Percentiles rank a stretch among this genome's conserved stretches.
Evolutionary conservation across 1,284 basidiomycete genomes (phyloP).

Genomic region (Ceratorhiza oryzae-sativae): DNA sequence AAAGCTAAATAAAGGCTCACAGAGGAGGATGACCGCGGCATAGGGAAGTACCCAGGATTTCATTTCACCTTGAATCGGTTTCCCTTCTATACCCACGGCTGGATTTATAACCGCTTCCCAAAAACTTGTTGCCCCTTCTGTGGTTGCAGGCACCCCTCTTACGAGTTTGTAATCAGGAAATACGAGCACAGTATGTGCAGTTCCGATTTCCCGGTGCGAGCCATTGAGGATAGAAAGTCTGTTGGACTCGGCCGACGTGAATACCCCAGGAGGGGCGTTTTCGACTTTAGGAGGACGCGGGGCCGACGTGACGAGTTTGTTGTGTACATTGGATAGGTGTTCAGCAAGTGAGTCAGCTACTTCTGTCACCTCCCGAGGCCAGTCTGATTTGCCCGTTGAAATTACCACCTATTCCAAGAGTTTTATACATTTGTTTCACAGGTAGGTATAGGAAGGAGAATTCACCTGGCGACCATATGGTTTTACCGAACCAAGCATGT

Average conservation of each 20-base stretch:
- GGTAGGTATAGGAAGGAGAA: constrained; percentile 27
- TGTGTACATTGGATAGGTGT: constrained; percentile 56
- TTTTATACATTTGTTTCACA: constrained; percentile 35
- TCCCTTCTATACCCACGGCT: constrained; percentile 57
- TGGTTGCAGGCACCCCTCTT: constrained; percentile 67
- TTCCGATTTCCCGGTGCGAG: constrained; percentile 70
- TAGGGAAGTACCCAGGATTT: constrained; percentile 69
- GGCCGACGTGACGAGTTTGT: constrained; percentile 44
- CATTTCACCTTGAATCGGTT: constrained; percentile 56
- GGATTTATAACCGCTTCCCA: constrained; percentile 71
- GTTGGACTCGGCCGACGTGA: constrained; percentile 60
- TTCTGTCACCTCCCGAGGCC: constrained; percentile 78
- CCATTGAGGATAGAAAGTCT: constrained; percentile 80
- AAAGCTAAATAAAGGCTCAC: constrained; percentile 57
- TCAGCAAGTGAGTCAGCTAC: constrained; percentile 71
- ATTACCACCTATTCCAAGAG: constrained; percentile 69
- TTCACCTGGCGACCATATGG: constrained; percentile 79
- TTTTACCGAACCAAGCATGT: constrained; percentile 82
- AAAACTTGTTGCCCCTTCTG: constrained; percentile 70
- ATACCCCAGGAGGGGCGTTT: constrained; percentile 47
- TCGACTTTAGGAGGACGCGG: constrained; percentile 27
- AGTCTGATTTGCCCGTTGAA: constrained; percentile 87
- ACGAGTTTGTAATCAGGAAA: constrained; percentile 91
- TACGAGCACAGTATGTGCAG: constrained; percentile 68
- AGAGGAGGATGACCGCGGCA: constrained; percentile 76